Conservation (phyloP, 192 early-diverging fungal species). For the Spizellomyces punctatus region DNA sequence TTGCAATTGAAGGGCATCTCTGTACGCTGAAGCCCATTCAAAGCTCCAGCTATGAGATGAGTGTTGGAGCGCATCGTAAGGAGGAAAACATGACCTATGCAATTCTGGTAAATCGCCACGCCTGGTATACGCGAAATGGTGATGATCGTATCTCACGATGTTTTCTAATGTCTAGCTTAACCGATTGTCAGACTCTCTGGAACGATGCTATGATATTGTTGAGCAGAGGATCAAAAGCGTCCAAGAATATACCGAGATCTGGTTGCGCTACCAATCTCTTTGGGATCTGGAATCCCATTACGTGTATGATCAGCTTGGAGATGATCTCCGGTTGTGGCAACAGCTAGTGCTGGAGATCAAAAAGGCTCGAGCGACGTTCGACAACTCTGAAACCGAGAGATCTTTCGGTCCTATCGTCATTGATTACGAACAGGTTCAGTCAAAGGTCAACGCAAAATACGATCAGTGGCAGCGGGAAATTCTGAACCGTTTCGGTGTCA, state of each 20-base stretch:
- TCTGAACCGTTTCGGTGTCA: slow-evolving; percentile 84
- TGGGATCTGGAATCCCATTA: slow-evolving; percentile 95
- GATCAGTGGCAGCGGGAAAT: slow-evolving; percentile 98
- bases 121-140: no score
- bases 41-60: slow-evolving; percentile 89
- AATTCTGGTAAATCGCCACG: neutral
- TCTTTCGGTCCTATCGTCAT: slow-evolving; percentile 85
- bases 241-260: slow-evolving; percentile 83
- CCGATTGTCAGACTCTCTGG: slow-evolving; percentile 63
- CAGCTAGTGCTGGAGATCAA: slow-evolving; percentile 93
- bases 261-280: slow-evolving; percentile 97
- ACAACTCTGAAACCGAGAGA: slow-evolving; percentile 90
- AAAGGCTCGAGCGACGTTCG: slow-evolving; percentile 91
- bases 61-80: slow-evolving; percentile 40
- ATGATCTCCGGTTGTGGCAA: slow-evolving; percentile 91
- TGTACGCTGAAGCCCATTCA: slow-evolving; percentile 85
- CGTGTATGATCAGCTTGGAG: slow-evolving; percentile 80
- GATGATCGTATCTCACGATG: no score
- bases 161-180: no score
- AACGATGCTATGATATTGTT: slow-evolving; percentile 80
- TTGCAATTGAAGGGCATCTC: slow-evolving; percentile 58
- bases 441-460: slow-evolving; percentile 97
- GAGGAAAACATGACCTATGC: slow-evolving; percentile 23
- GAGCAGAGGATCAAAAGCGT: slow-evolving; percentile 79
- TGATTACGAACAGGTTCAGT: slow-evolving; percentile 98